Percentiles rank a stretch among this genome's conserved stretches.
Conservation (phyloP, 768 basidiomycete species). For the Clitopilus hobsonii region DNA sequence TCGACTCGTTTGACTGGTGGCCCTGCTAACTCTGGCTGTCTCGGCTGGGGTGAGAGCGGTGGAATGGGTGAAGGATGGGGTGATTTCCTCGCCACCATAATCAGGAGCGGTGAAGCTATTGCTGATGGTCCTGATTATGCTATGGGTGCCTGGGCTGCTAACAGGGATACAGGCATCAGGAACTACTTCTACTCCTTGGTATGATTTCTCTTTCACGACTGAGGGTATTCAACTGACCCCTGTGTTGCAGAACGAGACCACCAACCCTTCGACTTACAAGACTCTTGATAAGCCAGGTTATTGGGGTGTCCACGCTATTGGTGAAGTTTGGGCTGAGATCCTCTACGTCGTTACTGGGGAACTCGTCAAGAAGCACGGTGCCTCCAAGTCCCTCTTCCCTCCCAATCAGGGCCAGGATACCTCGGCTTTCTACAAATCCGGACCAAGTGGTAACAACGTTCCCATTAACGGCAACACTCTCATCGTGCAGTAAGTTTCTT, state of each 20-base stretch:
- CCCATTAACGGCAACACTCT: constrained; percentile 93
- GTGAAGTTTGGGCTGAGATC: constrained; percentile 94
- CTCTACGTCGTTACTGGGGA: constrained; percentile 76
- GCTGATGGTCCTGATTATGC: constrained; percentile 52
- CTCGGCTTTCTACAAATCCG: not conserved
- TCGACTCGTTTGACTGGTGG: constrained; percentile 95
- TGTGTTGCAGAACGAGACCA: constrained; percentile 40
- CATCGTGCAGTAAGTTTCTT: constrained; percentile 52
- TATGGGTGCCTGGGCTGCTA: constrained; percentile 97
- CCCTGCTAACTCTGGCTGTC: constrained; percentile 86
- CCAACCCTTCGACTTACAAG: constrained; percentile 93
- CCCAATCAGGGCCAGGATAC: constrained; percentile 42
- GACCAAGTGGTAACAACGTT: constrained; percentile 32
- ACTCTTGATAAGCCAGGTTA: constrained; percentile 91
- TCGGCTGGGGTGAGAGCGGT: constrained; percentile 93
- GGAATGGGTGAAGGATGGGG: constrained; percentile 99
- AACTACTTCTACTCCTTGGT: constrained; percentile 83
- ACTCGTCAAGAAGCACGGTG: constrained; percentile 81
- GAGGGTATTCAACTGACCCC: not conserved
- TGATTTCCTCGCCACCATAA: constrained; percentile 84
- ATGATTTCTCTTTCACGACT: constrained; percentile 11
- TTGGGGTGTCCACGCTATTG: constrained; percentile 90
- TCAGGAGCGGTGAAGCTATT: constrained; percentile 72
- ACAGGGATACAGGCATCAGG: constrained; percentile 69
- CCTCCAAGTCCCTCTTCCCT: constrained; percentile 74